phyloP scores from a whole-genome alignment of 352 stramenopile species.

The Saprolegnia diclina region DNA sequence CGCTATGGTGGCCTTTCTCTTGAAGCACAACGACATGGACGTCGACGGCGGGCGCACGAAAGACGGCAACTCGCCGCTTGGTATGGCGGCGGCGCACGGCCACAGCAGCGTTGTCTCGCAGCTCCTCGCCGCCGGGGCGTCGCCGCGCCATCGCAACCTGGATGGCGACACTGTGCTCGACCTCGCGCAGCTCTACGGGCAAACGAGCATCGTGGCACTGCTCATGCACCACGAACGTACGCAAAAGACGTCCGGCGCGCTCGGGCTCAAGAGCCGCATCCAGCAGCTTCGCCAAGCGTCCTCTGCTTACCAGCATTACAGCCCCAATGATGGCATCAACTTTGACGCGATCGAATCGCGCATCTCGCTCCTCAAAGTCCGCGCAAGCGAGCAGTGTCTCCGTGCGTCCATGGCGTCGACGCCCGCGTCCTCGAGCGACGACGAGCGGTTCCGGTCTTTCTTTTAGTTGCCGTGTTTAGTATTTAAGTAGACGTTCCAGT shows the following conservation, averaged over 20 bases:
- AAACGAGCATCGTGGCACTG: background rate
- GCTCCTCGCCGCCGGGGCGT: background rate
- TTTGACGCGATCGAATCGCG: background rate
- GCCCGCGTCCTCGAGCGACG: conserved; percentile 1
- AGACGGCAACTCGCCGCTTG: conserved; percentile 19
- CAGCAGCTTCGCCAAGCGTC: background rate
- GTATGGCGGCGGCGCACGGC: conserved; percentile 5
- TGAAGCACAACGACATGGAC: conserved; percentile 4
- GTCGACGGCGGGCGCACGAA: background rate
- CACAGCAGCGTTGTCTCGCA: background rate
- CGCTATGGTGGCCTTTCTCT: background rate
- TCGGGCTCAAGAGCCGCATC: conserved; percentile 3
- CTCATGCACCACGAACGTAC: background rate
- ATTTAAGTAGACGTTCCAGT: background rate
- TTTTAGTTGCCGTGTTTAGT: background rate
- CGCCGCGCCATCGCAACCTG: background rate
- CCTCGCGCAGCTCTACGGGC: background rate
- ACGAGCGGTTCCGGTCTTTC: background rate
- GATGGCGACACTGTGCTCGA: background rate
- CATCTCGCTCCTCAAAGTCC: conserved; percentile 4
- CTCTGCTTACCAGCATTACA: background rate
- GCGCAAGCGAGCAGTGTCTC: background rate
- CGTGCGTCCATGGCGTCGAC: background rate
- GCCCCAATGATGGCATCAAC: background rate
- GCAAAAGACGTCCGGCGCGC: background rate